Evolutionary conservation across 2,329 filamentous ascomycete species (phyloP), one percentile per base, ranked within the genome.

Genomic region (Onygena corvina): DNA sequence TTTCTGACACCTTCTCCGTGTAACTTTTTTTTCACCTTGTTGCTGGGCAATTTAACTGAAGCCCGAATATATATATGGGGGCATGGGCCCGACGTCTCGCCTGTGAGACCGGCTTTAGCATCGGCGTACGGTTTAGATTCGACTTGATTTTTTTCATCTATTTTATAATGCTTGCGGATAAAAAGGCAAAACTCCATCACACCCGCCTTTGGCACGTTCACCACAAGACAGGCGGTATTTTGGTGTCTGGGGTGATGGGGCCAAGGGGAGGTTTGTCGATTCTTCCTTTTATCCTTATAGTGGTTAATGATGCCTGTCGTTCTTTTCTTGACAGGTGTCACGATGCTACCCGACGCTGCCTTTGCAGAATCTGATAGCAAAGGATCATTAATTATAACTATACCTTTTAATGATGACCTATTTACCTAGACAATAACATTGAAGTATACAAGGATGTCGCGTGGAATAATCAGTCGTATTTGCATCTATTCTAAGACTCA

Each of bases 81-180:
- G 38, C 38, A 42, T 42, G 38, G 38, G 38, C 12, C 27, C 38
- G 21, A 27, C 5, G 38, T 42, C 38, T 42, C 38, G 12, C 14
- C 23, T 42, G 27, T n/a, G 38, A 46, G 42, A 46, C 27, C 25
- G 25, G 27, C 30, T 21, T 18, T 46, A 46, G 42, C 42, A 31
- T 46, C 29, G 42, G 42, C 30, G 42, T 27, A 46, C 42, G 42
- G 42, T 46, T 31, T 46, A 46, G 42, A 46, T 46, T 18, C 18
- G 40, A 4, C 23, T 45, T 40, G n/a, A 5, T 9, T 25, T 21
- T 14, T 42, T 29, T n/a, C n/a, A n/a, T n/a, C n/a, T n/a, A n/a
- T n/a, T 12, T 25, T 20, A 16, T 35, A 4, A 35, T 35, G 33
- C n/a, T 16, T 35, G 3, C 33, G 11, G 11, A 14, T 16, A 4